phyloP scores from a whole-genome alignment of 2,329 filamentous ascomycete species.

The Chaetomium sp. region DNA sequence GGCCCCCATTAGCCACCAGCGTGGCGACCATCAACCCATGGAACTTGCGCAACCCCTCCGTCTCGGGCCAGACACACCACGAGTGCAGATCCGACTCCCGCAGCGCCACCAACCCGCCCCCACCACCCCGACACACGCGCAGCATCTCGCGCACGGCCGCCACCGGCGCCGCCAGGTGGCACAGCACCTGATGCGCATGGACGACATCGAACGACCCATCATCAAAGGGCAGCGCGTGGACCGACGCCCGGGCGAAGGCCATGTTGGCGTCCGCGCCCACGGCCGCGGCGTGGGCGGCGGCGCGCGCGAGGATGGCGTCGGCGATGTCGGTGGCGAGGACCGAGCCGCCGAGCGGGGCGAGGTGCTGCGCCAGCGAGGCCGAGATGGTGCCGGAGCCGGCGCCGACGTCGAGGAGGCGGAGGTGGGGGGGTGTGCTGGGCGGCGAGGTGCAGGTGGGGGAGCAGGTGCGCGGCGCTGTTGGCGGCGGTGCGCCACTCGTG shows the following conservation, averaged over 20 bases:
- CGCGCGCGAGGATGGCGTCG: slow-evolving; percentile 37
- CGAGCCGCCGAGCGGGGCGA: slow-evolving; percentile 41
- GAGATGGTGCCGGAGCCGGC: slow-evolving; percentile 52
- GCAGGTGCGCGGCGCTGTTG: slow-evolving; percentile 45
- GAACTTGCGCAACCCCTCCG: slow-evolving; percentile 9
- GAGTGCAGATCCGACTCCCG: slow-evolving; percentile 34
- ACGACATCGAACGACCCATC: slow-evolving; percentile 41
- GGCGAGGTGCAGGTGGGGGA: slow-evolving; percentile 41
- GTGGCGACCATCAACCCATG: slow-evolving; percentile 8
- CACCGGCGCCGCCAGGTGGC: slow-evolving; percentile 42
- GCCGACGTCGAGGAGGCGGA: slow-evolving; percentile 47
- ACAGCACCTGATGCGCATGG: slow-evolving; percentile 35
- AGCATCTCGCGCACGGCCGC: slow-evolving; percentile 44
- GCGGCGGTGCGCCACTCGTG: slow-evolving; percentile 45
- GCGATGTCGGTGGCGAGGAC: slow-evolving; percentile 40
- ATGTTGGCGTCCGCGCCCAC: slow-evolving; percentile 29
- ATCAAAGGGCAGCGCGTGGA: slow-evolving; percentile 40
- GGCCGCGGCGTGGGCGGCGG: slow-evolving; percentile 26
- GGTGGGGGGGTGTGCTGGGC: slow-evolving; percentile 32
- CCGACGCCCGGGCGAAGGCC: slow-evolving; percentile 36
- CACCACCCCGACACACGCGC: slow-evolving; percentile 42
- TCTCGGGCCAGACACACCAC: slow-evolving; percentile 24
- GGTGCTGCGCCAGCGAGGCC: slow-evolving; percentile 41
- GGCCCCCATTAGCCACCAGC: slow-evolving; percentile 15
- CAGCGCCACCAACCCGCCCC: slow-evolving; percentile 43